phyloP scores from a whole-genome alignment of 805 yeast species.

The Diddensiella santjacobensis region DNA sequence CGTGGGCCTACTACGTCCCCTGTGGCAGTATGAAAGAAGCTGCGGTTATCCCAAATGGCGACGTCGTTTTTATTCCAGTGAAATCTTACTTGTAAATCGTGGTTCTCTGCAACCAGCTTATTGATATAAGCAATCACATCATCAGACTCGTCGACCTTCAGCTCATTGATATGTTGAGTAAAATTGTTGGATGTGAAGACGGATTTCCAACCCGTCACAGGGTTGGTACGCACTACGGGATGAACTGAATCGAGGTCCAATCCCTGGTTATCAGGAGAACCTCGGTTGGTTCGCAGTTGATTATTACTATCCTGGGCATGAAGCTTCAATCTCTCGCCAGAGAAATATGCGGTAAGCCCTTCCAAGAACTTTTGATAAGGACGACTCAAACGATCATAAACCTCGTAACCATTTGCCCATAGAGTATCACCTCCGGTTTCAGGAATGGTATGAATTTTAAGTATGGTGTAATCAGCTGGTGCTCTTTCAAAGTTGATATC shows the following conservation, averaged over 20 bases:
- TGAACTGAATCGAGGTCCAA: constrained; percentile 42
- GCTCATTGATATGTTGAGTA: constrained; percentile 49
- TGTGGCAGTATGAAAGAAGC: constrained; percentile 49
- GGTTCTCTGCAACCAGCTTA: constrained; percentile 29
- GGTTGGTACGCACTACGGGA: constrained; percentile 59
- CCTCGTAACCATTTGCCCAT: constrained; percentile 53
- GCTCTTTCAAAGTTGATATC: constrained; percentile 74
- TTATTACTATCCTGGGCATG: constrained; percentile 34
- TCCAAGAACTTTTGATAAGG: constrained; percentile 45
- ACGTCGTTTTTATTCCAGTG: constrained; percentile 50
- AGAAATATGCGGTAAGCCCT: constrained; percentile 61
- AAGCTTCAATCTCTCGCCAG: constrained; percentile 39
- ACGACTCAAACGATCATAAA: constrained; percentile 51
- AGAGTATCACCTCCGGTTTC: constrained; percentile 53
- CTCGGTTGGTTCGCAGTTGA: constrained; percentile 48
- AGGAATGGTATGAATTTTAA: constrained; percentile 58
- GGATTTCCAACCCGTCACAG: constrained; percentile 61
- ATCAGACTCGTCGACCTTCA: constrained; percentile 69
- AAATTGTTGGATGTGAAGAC: constrained; percentile 43
- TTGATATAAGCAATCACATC: constrained; percentile 54
- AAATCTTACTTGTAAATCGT: constrained; percentile 48
- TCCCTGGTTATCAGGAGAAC: constrained; percentile 39
- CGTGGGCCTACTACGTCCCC: constrained; percentile 42
- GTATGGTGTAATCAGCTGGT: constrained; percentile 69
- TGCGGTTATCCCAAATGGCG: constrained; percentile 60